Percentiles rank a stretch among this genome's conserved stretches.
Conservation (phyloP, 2,329 filamentous ascomycete species). For the Fusarium coffeatum region DNA sequence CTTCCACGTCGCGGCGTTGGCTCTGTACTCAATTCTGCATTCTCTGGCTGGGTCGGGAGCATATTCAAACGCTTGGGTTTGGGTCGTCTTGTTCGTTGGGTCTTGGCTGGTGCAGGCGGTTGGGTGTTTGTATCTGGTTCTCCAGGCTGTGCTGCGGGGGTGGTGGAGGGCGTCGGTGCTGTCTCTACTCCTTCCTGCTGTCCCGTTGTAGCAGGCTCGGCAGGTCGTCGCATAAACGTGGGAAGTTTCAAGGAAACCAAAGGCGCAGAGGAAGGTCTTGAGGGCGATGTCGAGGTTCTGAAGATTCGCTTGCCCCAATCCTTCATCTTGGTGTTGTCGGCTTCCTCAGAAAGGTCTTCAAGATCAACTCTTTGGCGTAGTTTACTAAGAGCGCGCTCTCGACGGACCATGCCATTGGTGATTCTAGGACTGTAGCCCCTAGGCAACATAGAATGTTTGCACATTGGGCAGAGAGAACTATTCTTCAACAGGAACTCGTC, state of each 20-base stretch:
- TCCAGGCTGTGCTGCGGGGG: slow-evolving; percentile 20
- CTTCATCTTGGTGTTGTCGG: slow-evolving; percentile 51
- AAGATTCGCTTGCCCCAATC: slow-evolving; percentile 54
- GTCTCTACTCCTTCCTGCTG: slow-evolving; percentile 6
- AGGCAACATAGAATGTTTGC: slow-evolving; percentile 86
- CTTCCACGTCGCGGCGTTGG: slow-evolving; percentile 52
- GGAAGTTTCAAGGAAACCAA: slow-evolving; percentile 43
- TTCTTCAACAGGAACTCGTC: slow-evolving; percentile 82
- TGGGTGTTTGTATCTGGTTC: slow-evolving; percentile 25
- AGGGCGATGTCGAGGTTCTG: slow-evolving; percentile 39
- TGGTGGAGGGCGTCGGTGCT: slow-evolving; percentile 4
- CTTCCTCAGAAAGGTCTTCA: slow-evolving; percentile 53
- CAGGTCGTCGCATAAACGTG: slow-evolving; percentile 29
- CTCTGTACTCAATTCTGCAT: slow-evolving; percentile 47
- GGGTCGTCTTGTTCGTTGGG: slow-evolving; percentile 43
- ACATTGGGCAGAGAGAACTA: slow-evolving; percentile 90
- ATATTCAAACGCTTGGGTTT: slow-evolving; percentile 49
- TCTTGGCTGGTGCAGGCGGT: slow-evolving; percentile 33
- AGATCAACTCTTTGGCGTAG: slow-evolving; percentile 65
- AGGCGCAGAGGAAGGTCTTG: slow-evolving; percentile 39
- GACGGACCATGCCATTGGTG: slow-evolving; percentile 87
- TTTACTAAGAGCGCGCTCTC: slow-evolving; percentile 76
- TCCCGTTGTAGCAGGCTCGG: slow-evolving; percentile 14
- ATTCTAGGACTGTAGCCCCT: slow-evolving; percentile 73
- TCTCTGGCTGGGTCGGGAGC: slow-evolving; percentile 55